Percentiles rank a stretch among this genome's conserved stretches.
phyloP scores from a whole-genome alignment of 768 basidiomycete genomes.

The Russula emetica region DNA sequence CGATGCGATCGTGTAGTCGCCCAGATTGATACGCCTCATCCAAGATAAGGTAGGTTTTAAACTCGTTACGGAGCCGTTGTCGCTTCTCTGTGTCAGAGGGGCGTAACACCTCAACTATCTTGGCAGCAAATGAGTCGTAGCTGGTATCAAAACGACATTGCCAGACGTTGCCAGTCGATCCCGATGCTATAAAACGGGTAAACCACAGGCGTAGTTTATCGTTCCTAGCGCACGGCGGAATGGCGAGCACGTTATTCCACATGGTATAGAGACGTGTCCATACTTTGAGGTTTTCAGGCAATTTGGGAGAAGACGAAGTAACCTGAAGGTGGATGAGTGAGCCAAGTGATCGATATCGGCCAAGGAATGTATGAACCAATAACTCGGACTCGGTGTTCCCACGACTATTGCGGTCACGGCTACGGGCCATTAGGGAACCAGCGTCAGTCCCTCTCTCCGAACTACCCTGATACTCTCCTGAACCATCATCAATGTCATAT shows the following conservation, averaged over 20 bases:
- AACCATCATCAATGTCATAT: no score
- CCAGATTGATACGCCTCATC: not conserved
- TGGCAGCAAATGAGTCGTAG: not conserved
- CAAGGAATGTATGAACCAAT: not conserved
- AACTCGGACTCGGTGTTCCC: not conserved
- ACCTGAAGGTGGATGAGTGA: not conserved
- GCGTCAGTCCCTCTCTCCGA: not conserved
- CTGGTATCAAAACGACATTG: not conserved
- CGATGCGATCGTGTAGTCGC: not conserved
- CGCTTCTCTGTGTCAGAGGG: not conserved
- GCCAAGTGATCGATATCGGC: not conserved
- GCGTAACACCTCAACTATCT: not conserved
- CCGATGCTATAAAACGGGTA: not conserved
- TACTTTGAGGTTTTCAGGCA: slow-evolving; percentile 1
- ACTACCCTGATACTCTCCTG: no score
- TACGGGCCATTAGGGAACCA: slow-evolving; percentile 10
- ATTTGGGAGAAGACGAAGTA: not conserved
- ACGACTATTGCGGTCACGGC: not conserved
- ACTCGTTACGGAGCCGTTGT: not conserved
- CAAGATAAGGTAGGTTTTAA: not conserved
- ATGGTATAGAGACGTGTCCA: not conserved
- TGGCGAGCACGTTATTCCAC: not conserved
- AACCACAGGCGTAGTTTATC: not conserved
- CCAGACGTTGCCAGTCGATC: slow-evolving; percentile 4
- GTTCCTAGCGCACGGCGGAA: not conserved